These are phyloP conservation scores for Xylaria scruposa DNA, from an alignment of 495 filamentous ascomycete species.

Conservation along the genomic window DNA sequence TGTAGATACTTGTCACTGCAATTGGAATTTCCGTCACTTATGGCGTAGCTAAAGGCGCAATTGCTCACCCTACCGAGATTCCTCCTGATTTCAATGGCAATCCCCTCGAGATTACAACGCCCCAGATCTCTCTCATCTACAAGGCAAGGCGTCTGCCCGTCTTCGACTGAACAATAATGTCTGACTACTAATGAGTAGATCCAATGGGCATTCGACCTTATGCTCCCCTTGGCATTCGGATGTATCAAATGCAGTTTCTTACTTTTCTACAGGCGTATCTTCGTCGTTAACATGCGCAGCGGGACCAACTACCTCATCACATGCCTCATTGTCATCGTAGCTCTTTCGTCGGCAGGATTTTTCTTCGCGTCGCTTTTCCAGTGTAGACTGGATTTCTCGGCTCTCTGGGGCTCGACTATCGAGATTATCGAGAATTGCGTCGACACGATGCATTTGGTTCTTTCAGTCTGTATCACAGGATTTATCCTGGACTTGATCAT, in stretches of 20 bases:
- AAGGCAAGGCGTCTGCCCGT: not conserved
- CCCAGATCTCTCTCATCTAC: conserved; percentile 14
- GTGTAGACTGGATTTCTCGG: conserved; percentile 33
- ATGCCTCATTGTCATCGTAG: conserved; percentile 18
- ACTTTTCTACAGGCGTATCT: conserved; percentile 43
- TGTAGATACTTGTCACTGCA: conserved; percentile 11
- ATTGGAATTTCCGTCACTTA: conserved; percentile 25
- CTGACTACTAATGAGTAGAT: conserved; percentile 22
- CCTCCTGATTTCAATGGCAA: conserved; percentile 25
- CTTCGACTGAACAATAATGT: not conserved
- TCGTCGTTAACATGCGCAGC: conserved; percentile 22
- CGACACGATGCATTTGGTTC: conserved; percentile 10
- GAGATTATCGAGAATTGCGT: conserved; percentile 31
- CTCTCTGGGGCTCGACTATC: conserved; percentile 24
- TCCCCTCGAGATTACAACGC: conserved; percentile 14
- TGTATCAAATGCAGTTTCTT: conserved; percentile 40
- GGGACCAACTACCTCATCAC: conserved; percentile 24
- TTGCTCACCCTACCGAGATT: conserved; percentile 18
- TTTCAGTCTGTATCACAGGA: conserved; percentile 32
- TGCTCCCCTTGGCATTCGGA: conserved; percentile 38
- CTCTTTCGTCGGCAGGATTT: conserved; percentile 32
- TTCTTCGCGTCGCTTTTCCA: conserved; percentile 35
- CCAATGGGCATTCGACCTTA: conserved; percentile 29
- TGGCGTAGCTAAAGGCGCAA: conserved; percentile 17
- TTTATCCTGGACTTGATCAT: conserved; percentile 37